phyloP scores from a whole-genome alignment of 805 yeast genomes.

The Wickerhamomyces chambardii region DNA sequence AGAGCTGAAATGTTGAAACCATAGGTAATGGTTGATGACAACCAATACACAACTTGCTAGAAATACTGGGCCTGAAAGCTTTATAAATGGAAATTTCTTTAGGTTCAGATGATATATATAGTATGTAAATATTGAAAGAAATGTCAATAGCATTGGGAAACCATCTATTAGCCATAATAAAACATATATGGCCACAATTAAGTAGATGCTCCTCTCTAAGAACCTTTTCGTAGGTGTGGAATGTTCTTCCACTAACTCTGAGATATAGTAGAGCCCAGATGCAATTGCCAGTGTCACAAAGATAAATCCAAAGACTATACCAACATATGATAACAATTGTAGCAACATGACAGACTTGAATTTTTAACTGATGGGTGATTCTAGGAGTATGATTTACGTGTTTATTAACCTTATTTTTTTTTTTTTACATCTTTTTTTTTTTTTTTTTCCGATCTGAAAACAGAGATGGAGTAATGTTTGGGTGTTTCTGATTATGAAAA shows the following conservation, averaged over 20 bases:
- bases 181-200: conserved; percentile 43
- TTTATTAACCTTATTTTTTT: too few relatives aligned
- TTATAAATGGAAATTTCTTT: conserved; percentile 75
- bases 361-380: too few relatives aligned
- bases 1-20: conserved; percentile 81
- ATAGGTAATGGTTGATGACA: conserved; percentile 70
- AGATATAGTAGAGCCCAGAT: conserved; percentile 82
- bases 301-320: conserved; percentile 52
- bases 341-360: too few relatives aligned
- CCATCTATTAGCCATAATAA: conserved; percentile 66
- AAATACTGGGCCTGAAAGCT: conserved; percentile 63
- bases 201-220: conserved; percentile 52
- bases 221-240: conserved; percentile 75
- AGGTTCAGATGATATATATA: conserved; percentile 70
- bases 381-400: too few relatives aligned
- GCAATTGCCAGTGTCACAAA: conserved; percentile 66
- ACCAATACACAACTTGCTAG: conserved; percentile 66
- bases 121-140: conserved; percentile 66
- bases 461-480: too few relatives aligned
- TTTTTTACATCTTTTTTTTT: too few relatives aligned
- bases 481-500: too few relatives aligned
- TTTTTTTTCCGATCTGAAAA: too few relatives aligned
- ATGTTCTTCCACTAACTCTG: conserved; percentile 92
- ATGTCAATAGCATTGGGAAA: conserved; percentile 61
- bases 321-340: conserved; percentile 48